Percentiles rank a stretch among this genome's conserved stretches.
phyloP scores from a whole-genome alignment of 352 stramenopile species.

The Phytopythium aichiense region DNA sequence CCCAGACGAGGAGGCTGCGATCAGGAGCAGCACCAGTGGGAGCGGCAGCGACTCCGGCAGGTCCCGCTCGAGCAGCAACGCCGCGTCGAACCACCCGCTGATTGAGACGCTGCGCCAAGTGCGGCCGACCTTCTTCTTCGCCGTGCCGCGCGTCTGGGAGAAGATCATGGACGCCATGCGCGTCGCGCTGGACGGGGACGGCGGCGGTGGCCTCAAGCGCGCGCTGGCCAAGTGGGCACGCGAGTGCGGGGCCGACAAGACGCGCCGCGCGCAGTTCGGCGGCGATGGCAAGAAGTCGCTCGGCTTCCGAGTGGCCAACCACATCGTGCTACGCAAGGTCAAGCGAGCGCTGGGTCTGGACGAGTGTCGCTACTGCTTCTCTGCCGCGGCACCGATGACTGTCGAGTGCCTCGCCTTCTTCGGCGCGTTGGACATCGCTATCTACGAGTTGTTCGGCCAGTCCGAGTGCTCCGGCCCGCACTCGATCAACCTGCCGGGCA shows the following conservation, averaged over 20 bases:
- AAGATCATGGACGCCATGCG: constrained; percentile 84
- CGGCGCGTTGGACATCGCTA: constrained; percentile 90
- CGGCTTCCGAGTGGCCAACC: constrained; percentile 80
- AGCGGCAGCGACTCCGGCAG: neutral
- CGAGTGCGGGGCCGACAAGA: constrained; percentile 48
- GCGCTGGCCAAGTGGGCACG: constrained; percentile 84
- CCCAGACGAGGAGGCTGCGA: constrained; percentile 37
- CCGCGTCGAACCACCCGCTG: constrained; percentile 20
- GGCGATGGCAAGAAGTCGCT: constrained; percentile 42
- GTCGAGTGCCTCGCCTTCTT: constrained; percentile 83
- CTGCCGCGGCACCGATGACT: constrained; percentile 67
- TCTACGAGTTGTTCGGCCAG: constrained; percentile 91
- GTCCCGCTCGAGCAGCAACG: neutral
- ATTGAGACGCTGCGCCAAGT: constrained; percentile 62
- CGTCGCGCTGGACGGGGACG: constrained; percentile 26
- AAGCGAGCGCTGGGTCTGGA: constrained; percentile 78
- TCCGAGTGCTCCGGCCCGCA: constrained; percentile 89
- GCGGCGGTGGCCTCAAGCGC: constrained; percentile 64
- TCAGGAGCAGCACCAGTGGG: constrained; percentile 36
- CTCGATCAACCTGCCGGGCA: constrained; percentile 56
- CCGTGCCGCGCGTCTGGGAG: constrained; percentile 84
- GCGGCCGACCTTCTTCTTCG: constrained; percentile 74
- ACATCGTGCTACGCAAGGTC: constrained; percentile 79
- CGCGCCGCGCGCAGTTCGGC: constrained; percentile 64
- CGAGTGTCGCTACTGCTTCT: constrained; percentile 78